Percentiles rank a stretch among this genome's conserved stretches.
These are phyloP conservation scores for Anisogramma anomala DNA, from an alignment of 2,329 filamentous ascomycete species.

Conservation along the genomic window DNA sequence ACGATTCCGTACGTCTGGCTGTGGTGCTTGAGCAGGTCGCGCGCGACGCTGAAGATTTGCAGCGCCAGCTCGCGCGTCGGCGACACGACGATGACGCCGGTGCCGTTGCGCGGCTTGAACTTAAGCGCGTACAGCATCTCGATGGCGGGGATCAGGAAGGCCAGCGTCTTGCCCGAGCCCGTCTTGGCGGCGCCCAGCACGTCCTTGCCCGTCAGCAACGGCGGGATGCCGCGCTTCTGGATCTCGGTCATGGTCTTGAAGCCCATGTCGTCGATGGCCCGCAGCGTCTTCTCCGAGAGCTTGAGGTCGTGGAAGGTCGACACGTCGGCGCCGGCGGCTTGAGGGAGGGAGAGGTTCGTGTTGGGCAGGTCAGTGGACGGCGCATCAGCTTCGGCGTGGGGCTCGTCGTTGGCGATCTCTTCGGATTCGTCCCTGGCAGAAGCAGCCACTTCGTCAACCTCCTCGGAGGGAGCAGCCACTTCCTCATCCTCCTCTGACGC, in stretches of 20 bases:
- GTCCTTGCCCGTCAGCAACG: slow-evolving; percentile 77
- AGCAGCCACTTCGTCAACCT: slow-evolving; percentile 13
- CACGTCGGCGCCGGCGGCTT: slow-evolving; percentile 48
- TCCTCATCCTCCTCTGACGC: slow-evolving; percentile 12
- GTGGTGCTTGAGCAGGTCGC: slow-evolving; percentile 86
- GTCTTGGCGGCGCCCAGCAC: slow-evolving; percentile 94
- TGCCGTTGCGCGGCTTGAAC: slow-evolving; percentile 92
- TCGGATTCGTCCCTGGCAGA: slow-evolving; percentile 15
- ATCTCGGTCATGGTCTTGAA: slow-evolving; percentile 96
- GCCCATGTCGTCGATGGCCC: slow-evolving; percentile 80
- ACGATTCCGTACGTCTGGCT: slow-evolving; percentile 93
- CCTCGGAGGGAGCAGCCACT: slow-evolving; percentile 12
- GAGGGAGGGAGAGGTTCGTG: slow-evolving; percentile 37
- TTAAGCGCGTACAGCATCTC: slow-evolving; percentile 83
- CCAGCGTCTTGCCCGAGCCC: slow-evolving; percentile 87
- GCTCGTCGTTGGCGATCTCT: slow-evolving; percentile 5
- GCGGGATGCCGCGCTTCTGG: slow-evolving; percentile 76
- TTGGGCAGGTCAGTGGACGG: slow-evolving; percentile 25
- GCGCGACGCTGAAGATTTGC: slow-evolving; percentile 90
- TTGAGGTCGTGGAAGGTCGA: slow-evolving; percentile 70
- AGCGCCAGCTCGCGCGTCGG: slow-evolving; percentile 88
- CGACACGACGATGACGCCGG: slow-evolving; percentile 83
- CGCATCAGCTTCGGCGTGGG: slow-evolving; percentile 20
- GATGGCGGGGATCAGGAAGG: slow-evolving; percentile 86
- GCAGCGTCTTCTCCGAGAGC: slow-evolving; percentile 77